Percentiles rank a stretch among this genome's conserved stretches.
phyloP scores from a whole-genome alignment of 1,139 yeast genomes.

The Scheffersomyces titani region DNA sequence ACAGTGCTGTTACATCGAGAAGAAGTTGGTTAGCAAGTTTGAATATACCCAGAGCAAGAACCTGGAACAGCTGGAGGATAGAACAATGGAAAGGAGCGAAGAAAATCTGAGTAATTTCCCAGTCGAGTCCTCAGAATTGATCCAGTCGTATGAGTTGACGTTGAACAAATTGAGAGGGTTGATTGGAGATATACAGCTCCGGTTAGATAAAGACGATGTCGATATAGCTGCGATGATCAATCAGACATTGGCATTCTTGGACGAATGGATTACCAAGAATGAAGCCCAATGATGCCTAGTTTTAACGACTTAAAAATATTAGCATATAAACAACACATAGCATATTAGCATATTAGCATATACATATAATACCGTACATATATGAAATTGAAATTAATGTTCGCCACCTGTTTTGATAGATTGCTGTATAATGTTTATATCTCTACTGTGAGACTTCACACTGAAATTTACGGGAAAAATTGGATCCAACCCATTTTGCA shows the following conservation, averaged over 20 bases:
- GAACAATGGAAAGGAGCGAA: neutral
- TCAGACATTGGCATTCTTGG: conserved; percentile 25
- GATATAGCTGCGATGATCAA: conserved; percentile 22
- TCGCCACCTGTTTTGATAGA: too few species aligned
- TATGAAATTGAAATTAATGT: too few species aligned
- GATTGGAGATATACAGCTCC: conserved; percentile 33
- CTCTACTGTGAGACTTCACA: too few species aligned
- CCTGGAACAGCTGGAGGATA: neutral
- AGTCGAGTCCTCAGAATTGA: conserved; percentile 1
- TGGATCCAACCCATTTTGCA: neutral
- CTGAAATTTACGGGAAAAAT: too few species aligned
- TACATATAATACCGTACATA: neutral
- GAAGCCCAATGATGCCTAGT: neutral
- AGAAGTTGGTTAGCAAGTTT: conserved; percentile 17
- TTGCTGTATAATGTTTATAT: too few species aligned
- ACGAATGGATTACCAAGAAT: conserved; percentile 22
- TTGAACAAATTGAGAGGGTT: conserved; percentile 26
- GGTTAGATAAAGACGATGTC: conserved; percentile 30
- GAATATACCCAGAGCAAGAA: conserved; percentile 6
- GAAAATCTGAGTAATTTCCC: neutral
- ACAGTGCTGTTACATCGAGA: conserved; percentile 34
- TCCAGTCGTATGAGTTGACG: conserved; percentile 8
- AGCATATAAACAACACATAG: neutral
- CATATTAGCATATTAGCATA: neutral
- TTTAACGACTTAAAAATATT: neutral